Percentiles rank a stretch among this genome's conserved stretches.
phyloP scores from a whole-genome alignment of 257 asterid genomes.

The Plectranthus barbatus region DNA sequence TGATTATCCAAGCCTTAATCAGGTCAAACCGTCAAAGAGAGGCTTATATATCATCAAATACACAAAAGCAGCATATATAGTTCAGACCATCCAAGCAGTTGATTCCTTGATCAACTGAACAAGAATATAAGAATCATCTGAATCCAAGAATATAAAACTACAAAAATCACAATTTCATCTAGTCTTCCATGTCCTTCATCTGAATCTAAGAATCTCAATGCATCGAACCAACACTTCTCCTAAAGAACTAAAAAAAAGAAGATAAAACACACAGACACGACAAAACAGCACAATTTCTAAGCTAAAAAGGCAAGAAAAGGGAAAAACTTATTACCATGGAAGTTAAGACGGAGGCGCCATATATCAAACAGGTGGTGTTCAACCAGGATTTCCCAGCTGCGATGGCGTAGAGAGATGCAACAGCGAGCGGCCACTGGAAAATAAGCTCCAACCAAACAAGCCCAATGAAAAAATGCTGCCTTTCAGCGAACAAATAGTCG shows the following conservation, averaged over 20 bases:
- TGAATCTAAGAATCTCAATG: too few species aligned
- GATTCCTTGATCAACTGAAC: not conserved
- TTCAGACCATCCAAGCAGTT: not conserved
- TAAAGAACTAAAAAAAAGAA: too few species aligned
- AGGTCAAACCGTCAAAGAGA: not conserved
- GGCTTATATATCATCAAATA: not conserved
- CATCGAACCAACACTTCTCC: too few species aligned
- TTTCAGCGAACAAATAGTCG: constrained; percentile 59
- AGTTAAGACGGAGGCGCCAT: constrained; percentile 61
- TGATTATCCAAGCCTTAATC: not conserved
- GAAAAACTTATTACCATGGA: constrained; percentile 67
- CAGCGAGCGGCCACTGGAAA: constrained; percentile 80
- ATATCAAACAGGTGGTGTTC: constrained; percentile 71
- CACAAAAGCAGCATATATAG: not conserved
- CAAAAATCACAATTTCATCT: not conserved
- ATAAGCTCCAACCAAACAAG: constrained; percentile 72
- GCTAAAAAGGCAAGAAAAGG: too few species aligned
- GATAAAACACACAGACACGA: not conserved
- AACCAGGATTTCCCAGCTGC: constrained; percentile 72
- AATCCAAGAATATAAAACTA: not conserved
- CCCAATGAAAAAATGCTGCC: constrained; percentile 83
- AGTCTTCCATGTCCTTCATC: too few species aligned
- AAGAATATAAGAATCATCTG: not conserved
- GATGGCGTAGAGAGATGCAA: constrained; percentile 54
- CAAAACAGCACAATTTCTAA: not conserved